These are phyloP conservation scores for Ilex paraguariensis DNA, from an alignment of 305 asterid genomes.

Conservation along the genomic window DNA sequence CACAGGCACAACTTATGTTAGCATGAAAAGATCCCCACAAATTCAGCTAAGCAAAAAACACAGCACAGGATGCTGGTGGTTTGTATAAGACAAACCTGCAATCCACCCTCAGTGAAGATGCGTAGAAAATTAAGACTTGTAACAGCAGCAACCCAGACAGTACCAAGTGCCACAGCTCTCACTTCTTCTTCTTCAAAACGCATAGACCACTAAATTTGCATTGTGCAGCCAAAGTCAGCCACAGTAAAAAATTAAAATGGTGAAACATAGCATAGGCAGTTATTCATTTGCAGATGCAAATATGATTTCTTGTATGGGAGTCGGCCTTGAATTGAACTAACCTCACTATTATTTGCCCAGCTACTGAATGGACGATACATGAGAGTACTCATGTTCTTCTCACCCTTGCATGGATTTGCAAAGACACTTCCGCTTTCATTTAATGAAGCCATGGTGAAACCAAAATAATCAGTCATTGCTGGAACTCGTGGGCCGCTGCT, in stretches of 20 bases:
- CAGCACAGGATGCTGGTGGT: too few relatives aligned
- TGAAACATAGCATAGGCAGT: background rate
- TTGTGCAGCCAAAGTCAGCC: slow-evolving; percentile 22
- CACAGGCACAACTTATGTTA: background rate
- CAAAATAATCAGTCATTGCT: slow-evolving; percentile 96
- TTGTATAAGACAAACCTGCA: slow-evolving; percentile 61
- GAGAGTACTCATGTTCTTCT: slow-evolving; percentile 92
- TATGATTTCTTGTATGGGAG: slow-evolving; percentile 10
- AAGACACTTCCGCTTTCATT: slow-evolving; percentile 82
- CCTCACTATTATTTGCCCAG: slow-evolving; percentile 99
- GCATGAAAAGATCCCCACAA: background rate
- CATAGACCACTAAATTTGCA: slow-evolving; percentile 91
- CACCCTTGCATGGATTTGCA: slow-evolving; percentile 98
- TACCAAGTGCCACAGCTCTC: slow-evolving; percentile 87
- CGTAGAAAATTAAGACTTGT: slow-evolving; percentile 92
- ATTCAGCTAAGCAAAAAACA: background rate
- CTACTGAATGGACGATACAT: slow-evolving; percentile 94
- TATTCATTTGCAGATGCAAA: background rate
- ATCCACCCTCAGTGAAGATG: slow-evolving; percentile 79
- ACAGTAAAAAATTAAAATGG: slow-evolving; percentile 1
- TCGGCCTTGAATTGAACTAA: slow-evolving; percentile 20
- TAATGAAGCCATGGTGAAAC: slow-evolving; percentile 94
- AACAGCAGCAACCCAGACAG: slow-evolving; percentile 87
- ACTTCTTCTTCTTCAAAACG: slow-evolving; percentile 97
- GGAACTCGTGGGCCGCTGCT: slow-evolving; percentile 93